phyloP scores from a whole-genome alignment of 495 filamentous ascomycete genomes.

The Chaetomium cochliodes region DNA sequence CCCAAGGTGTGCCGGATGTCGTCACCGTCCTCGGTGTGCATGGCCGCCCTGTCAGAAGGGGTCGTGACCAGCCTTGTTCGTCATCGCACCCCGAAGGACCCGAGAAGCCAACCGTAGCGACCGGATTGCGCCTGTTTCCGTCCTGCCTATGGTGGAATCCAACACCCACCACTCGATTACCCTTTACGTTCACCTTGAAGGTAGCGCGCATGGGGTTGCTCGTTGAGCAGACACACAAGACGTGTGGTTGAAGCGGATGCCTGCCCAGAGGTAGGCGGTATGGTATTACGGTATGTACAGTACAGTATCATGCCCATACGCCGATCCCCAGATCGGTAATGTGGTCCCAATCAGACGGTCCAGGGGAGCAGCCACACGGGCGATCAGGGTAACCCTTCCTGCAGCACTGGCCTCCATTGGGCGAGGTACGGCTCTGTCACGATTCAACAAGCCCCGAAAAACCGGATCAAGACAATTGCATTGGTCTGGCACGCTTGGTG shows the following conservation, averaged over 20 bases:
- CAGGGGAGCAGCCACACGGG: conserved; percentile 29
- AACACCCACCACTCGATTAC: too few relatives aligned
- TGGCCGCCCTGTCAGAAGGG: neutral
- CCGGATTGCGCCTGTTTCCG: neutral
- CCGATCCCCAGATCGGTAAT: conserved; percentile 17
- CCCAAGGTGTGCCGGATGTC: neutral
- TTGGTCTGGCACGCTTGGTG: conserved; percentile 11
- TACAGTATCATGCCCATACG: neutral
- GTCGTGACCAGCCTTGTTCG: neutral
- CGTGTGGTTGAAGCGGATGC: too few relatives aligned
- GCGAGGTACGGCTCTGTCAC: conserved; percentile 23
- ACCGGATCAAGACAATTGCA: conserved; percentile 16
- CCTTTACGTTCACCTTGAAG: neutral
- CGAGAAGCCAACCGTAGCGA: neutral
- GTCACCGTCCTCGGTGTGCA: neutral
- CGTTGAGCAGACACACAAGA: too few relatives aligned
- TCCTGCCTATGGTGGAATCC: too few relatives aligned
- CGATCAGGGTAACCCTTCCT: conserved; percentile 16
- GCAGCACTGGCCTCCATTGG: conserved; percentile 27
- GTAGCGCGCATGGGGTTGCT: neutral
- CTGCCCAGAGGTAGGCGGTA: neutral
- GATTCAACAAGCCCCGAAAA: neutral
- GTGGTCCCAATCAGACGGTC: conserved; percentile 24
- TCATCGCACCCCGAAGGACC: neutral
- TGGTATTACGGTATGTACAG: neutral